Conservation (phyloP, 305 asterid species). For the Solanum hybrid region DNA sequence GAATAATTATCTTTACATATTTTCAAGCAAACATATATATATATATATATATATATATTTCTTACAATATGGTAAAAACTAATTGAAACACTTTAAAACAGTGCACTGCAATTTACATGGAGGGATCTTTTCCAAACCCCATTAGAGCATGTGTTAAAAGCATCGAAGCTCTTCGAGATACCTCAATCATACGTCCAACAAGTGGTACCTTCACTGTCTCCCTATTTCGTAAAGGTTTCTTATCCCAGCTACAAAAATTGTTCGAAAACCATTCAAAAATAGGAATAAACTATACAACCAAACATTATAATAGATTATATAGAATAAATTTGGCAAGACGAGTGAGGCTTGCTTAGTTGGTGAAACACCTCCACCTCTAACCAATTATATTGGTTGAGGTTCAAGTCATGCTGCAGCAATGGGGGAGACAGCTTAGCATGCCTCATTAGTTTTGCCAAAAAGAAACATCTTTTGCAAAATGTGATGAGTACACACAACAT, state of each 20-base stretch:
- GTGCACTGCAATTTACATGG: slow-evolving; percentile 10
- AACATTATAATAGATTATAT: not conserved
- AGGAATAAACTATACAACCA: not conserved
- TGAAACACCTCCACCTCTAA: not conserved
- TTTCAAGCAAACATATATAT: not conserved
- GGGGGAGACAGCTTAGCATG: too few species aligned
- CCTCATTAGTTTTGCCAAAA: too few species aligned
- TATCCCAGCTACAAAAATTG: slow-evolving; percentile 57
- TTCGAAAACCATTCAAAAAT: not conserved
- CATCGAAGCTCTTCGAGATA: slow-evolving; percentile 52
- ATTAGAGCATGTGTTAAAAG: slow-evolving; percentile 60
- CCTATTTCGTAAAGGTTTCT: slow-evolving; percentile 55
- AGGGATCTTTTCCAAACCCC: slow-evolving; percentile 81
- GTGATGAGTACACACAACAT: too few species aligned
- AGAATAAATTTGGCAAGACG: not conserved
- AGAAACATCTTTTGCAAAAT: too few species aligned
- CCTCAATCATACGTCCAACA: slow-evolving; percentile 43
- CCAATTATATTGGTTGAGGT: not conserved
- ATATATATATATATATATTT: too few species aligned
- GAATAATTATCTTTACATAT: not conserved
- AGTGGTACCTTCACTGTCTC: slow-evolving; percentile 54
- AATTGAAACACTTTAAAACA: not conserved
- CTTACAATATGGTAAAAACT: not conserved
- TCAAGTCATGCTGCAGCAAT: not conserved
- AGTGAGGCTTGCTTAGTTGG: not conserved